Conservation (phyloP, 352 stramenopile species). For the Phytophthora ramorum region DNA sequence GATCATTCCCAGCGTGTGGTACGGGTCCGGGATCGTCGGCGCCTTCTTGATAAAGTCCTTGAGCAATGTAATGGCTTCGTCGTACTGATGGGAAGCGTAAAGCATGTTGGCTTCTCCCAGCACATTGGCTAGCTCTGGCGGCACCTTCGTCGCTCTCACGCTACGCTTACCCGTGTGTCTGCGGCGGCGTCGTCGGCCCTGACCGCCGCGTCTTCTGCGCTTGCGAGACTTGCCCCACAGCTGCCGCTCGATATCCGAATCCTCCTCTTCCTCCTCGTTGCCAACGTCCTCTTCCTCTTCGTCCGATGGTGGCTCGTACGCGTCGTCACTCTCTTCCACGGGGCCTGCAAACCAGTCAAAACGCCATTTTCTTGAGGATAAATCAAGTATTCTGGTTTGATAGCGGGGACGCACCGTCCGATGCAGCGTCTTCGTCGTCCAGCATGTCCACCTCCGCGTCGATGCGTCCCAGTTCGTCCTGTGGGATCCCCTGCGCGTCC, state of each 20-base stretch:
- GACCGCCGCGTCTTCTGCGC: constrained; percentile 40
- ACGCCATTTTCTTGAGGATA: not conserved
- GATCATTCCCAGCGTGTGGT: constrained; percentile 89
- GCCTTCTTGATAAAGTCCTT: constrained; percentile 93
- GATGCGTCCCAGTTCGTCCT: constrained; percentile 29
- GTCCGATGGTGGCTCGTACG: constrained; percentile 67
- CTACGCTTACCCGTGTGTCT: constrained; percentile 53
- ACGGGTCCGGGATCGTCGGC: constrained; percentile 86
- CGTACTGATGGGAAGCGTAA: constrained; percentile 88
- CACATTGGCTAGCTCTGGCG: constrained; percentile 77
- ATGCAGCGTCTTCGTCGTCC: constrained; percentile 35
- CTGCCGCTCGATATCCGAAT: constrained; percentile 87
- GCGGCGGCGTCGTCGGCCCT: constrained; percentile 39
- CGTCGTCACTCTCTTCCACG: constrained; percentile 55
- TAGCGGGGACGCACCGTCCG: constrained; percentile 9
- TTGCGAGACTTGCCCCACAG: constrained; percentile 82
- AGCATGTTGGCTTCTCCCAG: constrained; percentile 87
- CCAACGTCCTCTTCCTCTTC: constrained; percentile 62
- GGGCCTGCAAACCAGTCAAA: constrained; percentile 5
- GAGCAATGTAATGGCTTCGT: constrained; percentile 78
- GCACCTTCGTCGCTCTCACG: constrained; percentile 79
- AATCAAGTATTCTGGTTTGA: not conserved
- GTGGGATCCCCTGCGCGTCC: constrained; percentile 62
- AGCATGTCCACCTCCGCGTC: constrained; percentile 33
- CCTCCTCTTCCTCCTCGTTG: constrained; percentile 65